These are phyloP conservation scores for Eucalyptus shirleyi DNA, from an alignment of 345 rosid genomes.

Conservation along the genomic window DNA sequence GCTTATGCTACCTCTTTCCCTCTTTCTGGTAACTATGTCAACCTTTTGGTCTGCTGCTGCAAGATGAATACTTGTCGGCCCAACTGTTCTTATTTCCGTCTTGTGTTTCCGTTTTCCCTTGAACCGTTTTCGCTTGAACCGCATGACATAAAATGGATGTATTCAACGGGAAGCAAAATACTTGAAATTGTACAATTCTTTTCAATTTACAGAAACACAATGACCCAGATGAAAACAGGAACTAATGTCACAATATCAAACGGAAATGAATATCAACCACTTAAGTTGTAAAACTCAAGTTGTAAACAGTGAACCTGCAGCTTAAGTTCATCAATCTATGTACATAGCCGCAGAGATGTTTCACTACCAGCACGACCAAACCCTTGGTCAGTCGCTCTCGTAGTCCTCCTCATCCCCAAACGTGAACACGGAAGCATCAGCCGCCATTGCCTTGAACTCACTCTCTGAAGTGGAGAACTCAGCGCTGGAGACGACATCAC, in stretches of 20 bases:
- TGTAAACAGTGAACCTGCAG: background rate
- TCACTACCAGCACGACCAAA: background rate
- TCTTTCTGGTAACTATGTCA: background rate
- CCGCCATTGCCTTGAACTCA: conserved; percentile 76
- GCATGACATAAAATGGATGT: background rate
- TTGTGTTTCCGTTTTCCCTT: background rate
- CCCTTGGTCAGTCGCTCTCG: conserved; percentile 36
- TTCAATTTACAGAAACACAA: background rate
- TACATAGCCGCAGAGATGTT: background rate
- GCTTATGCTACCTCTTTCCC: background rate
- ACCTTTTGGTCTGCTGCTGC: background rate
- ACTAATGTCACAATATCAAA: background rate
- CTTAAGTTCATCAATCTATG: background rate
- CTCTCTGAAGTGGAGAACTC: conserved; percentile 1
- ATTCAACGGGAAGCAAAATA: background rate
- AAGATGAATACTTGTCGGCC: background rate
- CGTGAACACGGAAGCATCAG: conserved; percentile 81
- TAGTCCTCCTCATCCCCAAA: conserved; percentile 87
- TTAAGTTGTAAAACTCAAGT: background rate
- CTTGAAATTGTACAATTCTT: background rate
- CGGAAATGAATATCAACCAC: background rate
- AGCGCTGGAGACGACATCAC: background rate
- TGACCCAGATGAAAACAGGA: background rate
- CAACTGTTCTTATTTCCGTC: background rate
- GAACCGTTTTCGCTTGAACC: background rate